Conservation (phyloP, 805 yeast genomes). For the Candida lessepsii region DNA sequence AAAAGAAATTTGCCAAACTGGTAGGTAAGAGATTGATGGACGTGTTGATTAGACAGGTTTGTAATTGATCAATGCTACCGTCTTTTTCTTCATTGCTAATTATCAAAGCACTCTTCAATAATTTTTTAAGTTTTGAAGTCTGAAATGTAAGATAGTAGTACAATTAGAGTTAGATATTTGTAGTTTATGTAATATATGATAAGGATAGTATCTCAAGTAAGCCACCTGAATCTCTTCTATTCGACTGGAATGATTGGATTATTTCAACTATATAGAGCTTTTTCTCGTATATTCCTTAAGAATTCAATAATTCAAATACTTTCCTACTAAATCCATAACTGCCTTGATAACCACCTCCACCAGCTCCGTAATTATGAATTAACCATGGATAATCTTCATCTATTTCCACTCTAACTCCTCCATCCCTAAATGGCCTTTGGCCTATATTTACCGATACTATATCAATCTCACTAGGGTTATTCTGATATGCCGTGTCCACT, state of each 20-base stretch:
- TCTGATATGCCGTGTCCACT: conserved; percentile 24
- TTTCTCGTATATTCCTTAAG: background rate
- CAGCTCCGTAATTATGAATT: conserved; percentile 70
- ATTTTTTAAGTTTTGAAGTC: too few relatives aligned
- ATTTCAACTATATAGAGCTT: too few relatives aligned
- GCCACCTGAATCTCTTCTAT: background rate
- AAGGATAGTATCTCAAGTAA: background rate
- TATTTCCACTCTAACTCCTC: conserved; percentile 33
- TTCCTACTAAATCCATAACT: conserved; percentile 57
- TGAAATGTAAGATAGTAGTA: background rate
- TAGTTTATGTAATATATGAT: conserved; percentile 5
- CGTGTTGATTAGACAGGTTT: conserved; percentile 19
- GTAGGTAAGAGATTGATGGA: conserved; percentile 22
- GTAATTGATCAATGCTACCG: too few relatives aligned
- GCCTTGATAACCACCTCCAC: conserved; percentile 75
- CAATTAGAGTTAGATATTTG: background rate
- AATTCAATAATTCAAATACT: background rate
- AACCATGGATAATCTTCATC: conserved; percentile 34
- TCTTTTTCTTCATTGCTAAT: too few relatives aligned
- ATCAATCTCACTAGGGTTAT: conserved; percentile 29
- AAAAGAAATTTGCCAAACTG: conserved; percentile 34
- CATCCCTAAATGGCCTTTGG: conserved; percentile 37
- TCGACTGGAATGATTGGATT: too few relatives aligned
- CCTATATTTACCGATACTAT: conserved; percentile 36
- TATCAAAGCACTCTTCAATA: too few relatives aligned